Base-by-base conservation (phyloP, 2,329 filamentous ascomycete species). In the Elsinoe fawcettii region DNA sequence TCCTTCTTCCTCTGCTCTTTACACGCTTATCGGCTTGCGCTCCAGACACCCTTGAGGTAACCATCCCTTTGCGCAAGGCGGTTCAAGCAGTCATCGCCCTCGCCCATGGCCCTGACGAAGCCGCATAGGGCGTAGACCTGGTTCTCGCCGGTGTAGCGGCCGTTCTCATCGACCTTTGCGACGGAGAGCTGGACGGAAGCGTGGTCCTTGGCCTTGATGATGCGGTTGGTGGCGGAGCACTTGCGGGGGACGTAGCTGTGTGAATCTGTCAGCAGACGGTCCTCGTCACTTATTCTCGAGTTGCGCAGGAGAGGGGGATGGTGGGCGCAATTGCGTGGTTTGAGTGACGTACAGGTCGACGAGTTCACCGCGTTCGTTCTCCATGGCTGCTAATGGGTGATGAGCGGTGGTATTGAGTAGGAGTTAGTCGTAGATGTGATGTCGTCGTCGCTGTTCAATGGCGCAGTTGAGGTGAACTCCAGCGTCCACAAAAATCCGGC, bases 171-270 rank as follows among this genome's bases (percentile, higher is more conserved):
- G 70, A 99, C 93, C 83, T 96, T 97, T 77, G 87, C 92, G 74
- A 99, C 82, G 70, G 87, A 89, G 78, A 99, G 90, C 80, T 99
- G 93, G 70, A 97, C 93, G 63, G 89, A 95, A 71, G 90, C 92
- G 84, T 99, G 93, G 81, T 99, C 93, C 83, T 97, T 96, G 82
- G 93, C 90, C 83, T 96, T 96, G 86, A 99, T 97, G 84, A 97
- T 96, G 80, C 93, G 90, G 89, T 95, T 95, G 77, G 92, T 96
- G 70, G 91, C 91, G 77, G 84, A 90, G 88, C 92, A 97, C 83
- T 96, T 97, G 83, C 92, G 90, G 76, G 90, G 90, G 83, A 96
- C 88, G 86, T 95, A 95, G 77, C 90, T 95, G 74, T 63, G 65
- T 30, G 59, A n/a, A 9, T 34, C 54, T 46, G 64, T 72, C 64